Base-by-base conservation (phyloP, 2,329 filamentous ascomycete genomes). In the Colletotrichum lentis region DNA sequence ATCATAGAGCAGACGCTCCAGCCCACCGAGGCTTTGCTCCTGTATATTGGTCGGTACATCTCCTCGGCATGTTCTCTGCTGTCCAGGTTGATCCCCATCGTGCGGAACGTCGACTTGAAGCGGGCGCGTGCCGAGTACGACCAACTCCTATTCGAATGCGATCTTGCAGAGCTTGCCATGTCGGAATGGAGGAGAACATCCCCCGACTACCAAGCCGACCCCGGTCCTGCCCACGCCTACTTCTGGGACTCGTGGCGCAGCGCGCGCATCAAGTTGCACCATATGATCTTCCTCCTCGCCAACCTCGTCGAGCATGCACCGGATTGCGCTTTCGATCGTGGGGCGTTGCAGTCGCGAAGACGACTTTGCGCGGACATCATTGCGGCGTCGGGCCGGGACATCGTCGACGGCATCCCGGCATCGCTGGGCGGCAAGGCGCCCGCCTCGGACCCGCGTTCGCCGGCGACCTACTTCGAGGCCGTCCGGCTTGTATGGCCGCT, bases 401-500 rank as follows among this genome's bases (percentile, higher is more conserved):
- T 81, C 10, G 37, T 80, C 20, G 70, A 74, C 14, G 67, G 65
- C 27, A 69, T 77, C 5, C 74, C 74, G 0, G 44, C 22, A 12
- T 66, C 73, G 7, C 68, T 80, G 11, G 74, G 73, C 14, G 73
- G 73, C 2, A 70, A 73, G 22, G 62, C 71, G 11, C 67, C 70
- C 2, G 69, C 72, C 43, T 70, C 71, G 11, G 74, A 76, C 55
- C 72, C 59, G 43, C 35, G 72, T 43, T 73, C 77, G 11, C 79
- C 78, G 24, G 73, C 71, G 47, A 72, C 74, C 12, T 69, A 80
- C 46, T 80, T 80, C 61, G 77, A 80, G 35, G 78, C 77, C 1
- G 63, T 81, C 46, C 77, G 76, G 72, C 66, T 80, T 35, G 73
- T 81, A 18, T 81, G 79, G 77, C 80, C 80, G 10, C 73, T 81